A percentile compares a stretch with the other conserved stretches of the same genome.
Evolutionary conservation across 225 moss, liverwort and hornwort genomes (phyloP).

Genomic region (Antitrichia curtipendula): DNA sequence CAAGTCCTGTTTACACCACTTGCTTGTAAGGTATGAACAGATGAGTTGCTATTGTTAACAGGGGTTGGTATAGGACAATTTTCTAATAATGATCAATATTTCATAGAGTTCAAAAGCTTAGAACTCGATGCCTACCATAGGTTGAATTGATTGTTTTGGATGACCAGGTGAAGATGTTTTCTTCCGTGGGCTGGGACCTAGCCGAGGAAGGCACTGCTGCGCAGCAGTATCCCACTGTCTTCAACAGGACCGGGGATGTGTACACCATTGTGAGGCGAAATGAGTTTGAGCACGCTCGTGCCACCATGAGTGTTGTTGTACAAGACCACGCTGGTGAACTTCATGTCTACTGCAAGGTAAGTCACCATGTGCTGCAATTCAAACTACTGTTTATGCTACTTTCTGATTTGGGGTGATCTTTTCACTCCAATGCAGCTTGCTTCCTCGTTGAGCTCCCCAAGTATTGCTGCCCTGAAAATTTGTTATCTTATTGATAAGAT

Average conservation of each 20-base stretch:
- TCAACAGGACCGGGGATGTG: constrained; percentile 17
- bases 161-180: constrained; percentile 66
- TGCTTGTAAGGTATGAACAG: background rate
- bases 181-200: constrained; percentile 56
- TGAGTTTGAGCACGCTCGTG: constrained; percentile 52
- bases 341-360: constrained; percentile 59
- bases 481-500: background rate
- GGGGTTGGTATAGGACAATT: background rate
- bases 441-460: background rate
- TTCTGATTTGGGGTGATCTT: background rate
- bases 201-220: constrained; percentile 10
- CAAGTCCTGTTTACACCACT: background rate
- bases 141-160: background rate
- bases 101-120: background rate
- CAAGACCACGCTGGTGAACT: constrained; percentile 34
- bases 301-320: constrained; percentile 63
- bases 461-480: background rate
- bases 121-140: background rate
- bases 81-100: background rate
- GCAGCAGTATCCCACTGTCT: constrained; percentile 3
- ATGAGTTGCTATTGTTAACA: background rate
- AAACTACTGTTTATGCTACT: background rate
- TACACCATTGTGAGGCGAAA: constrained; percentile 30
- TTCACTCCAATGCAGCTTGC: background rate
- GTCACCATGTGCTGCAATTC: background rate